Base-by-base conservation (phyloP, 805 yeast species). In the Starmerella geochares region DNA sequence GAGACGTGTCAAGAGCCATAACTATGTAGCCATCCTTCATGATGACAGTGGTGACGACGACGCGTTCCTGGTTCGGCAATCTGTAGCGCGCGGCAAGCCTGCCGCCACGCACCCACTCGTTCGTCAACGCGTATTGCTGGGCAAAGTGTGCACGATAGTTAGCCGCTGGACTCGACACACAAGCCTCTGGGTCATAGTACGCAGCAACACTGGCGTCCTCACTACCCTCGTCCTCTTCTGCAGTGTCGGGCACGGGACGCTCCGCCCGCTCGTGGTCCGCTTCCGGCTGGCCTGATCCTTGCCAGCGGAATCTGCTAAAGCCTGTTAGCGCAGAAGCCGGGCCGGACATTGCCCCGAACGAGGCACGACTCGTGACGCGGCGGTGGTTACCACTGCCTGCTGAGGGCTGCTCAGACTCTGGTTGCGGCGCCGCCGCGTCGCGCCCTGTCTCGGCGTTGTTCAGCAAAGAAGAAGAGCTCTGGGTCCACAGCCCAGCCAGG, bases 101-200 rank as follows among this genome's bases (percentile, higher is more conserved):
- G 5, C 73, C 74, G n/a, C 70, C 72, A 16, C 58, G 45, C 25
- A 62, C 59, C 74, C 74, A 70, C 5, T 71, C 71, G 20, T 60
- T 56, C 44, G 62, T 66, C 39, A 67, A 59, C 55, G 66, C 58
- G 55, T 67, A 69, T 52, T 70, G 69, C 50, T 68, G 69, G 49
- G 63, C 62, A 57, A 70, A 70, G 41, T 63, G 68, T 20, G 65
- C 56, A 32, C 70, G 62, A 58, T 67, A 70, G 13, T 66, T 58
- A 8, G 60, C 62, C 4, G 72, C 70, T 9, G 53, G 57, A 20
- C 55, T 57, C 17, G 57, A 50, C 16, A 56, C 53, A 23, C 65
- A 57, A 16, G 65, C 65, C 24, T 52, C 54, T 14, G 71, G 68
- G 51, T 60, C 54, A 55, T 62, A 67, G 39, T 59, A 53, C 29